Conservation (phyloP, 2,329 filamentous ascomycete genomes). For the Aureobasidium sp. region DNA sequence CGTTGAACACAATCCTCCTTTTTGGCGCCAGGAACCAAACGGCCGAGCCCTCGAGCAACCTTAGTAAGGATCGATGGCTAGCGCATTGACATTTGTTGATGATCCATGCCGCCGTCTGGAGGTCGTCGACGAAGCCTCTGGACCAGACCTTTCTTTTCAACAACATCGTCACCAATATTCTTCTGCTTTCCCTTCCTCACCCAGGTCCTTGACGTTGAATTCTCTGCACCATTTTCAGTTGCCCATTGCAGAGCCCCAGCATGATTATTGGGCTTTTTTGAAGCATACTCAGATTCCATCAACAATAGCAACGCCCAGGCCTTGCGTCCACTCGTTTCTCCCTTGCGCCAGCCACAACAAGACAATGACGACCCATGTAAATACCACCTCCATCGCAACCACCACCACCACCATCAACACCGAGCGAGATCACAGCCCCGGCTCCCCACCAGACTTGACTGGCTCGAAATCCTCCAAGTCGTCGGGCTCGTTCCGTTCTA, state of each 20-base stretch:
- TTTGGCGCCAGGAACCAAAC: constrained; percentile 8
- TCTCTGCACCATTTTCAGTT: neutral
- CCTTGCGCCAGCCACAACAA: constrained; percentile 5
- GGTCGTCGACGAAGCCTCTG: neutral
- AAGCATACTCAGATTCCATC: constrained; percentile 3
- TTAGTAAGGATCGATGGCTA: neutral
- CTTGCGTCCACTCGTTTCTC: constrained; percentile 15
- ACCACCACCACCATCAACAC: neutral
- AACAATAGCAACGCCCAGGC: constrained; percentile 10
- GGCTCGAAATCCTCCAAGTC: constrained; percentile 85
- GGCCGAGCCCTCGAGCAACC: neutral
- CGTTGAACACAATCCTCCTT: neutral
- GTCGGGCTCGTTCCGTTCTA: constrained; percentile 64
- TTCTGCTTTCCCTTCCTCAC: neutral
- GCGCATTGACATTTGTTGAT: constrained; percentile 9
- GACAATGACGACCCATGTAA: constrained; percentile 12
- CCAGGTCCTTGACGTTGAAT: neutral
- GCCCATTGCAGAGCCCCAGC: neutral
- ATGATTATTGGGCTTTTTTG: constrained; percentile 9
- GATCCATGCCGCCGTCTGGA: constrained; percentile 4
- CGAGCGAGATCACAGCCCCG: constrained; percentile 38
- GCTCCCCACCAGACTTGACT: constrained; percentile 70
- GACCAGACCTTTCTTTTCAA: constrained; percentile 4
- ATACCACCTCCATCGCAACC: neutral
- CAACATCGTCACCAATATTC: neutral